Evolutionary conservation across 441 rosid genomes (phyloP), one percentile per base, ranked within the genome.

Genomic region (Populus tomentosa): DNA sequence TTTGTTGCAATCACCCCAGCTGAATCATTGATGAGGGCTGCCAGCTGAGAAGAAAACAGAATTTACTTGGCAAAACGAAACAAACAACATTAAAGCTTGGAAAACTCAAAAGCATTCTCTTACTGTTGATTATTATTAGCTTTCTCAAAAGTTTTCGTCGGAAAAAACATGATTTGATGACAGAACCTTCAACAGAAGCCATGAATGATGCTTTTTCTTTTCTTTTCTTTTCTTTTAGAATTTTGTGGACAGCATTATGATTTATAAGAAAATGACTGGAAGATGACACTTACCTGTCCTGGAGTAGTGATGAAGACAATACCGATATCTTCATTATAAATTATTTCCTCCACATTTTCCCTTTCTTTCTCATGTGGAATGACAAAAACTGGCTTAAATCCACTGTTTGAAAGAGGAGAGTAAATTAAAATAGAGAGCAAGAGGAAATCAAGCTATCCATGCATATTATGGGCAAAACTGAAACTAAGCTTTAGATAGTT

Each of bases 351-450:
- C 32, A 93, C 91, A 50, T 89, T 87, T 85, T 93, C 99, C 85
- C 95, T 86, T 76, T 90, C 97, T 87, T 86, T 92, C 91, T 91
- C 97, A 71, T 93, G 97, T 30, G 98, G 97, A 83, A 95, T 95
- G 75, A 93, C 97, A 74, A 89, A 90, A 80, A 92, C 73, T 16
- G 93, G 95, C 85, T 75, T 91, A 77, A 88, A 77, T 75, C 84
- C 95, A 84, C 97, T 92, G 91, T 30, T 84, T 80, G 24, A 73
- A 70, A 69, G 56, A 33, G 33, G 30, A 7, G 73, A 67, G 30
- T 28, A 9, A 28, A 28, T 10, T 10, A 30, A 5, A 28, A 18
- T 18, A 20, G 26, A 20, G 20, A 62, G 66, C 28, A 20, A 21
- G 63, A 46, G 50, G 53, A 30, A 42, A 28, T 10, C 1, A 75